Conservation (phyloP, 2,329 filamentous ascomycete species). For the Cytospora chrysosperma region DNA sequence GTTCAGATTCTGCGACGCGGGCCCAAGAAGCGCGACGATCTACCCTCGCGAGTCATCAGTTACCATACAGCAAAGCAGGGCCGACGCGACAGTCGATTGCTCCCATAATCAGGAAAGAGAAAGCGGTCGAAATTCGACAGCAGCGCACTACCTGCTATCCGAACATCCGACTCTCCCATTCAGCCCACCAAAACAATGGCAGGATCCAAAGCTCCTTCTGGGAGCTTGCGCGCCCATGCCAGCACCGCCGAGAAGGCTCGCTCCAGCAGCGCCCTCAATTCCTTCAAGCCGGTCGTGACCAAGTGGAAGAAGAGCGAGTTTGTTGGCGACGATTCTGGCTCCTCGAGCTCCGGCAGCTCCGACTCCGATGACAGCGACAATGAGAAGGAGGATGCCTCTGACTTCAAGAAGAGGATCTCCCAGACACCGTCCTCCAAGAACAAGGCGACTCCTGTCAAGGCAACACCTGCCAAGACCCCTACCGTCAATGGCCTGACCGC, state of each 20-base stretch:
- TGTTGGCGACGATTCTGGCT: constrained; percentile 24
- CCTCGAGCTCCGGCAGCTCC: constrained; percentile 32
- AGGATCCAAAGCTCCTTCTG: constrained; percentile 15
- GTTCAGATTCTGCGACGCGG: background rate
- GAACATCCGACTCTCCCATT: background rate
- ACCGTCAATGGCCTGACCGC: constrained; percentile 20
- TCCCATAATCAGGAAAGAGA: background rate
- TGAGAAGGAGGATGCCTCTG: constrained; percentile 31
- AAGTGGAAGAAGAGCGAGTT: constrained; percentile 38
- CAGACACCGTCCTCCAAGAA: constrained; percentile 23
- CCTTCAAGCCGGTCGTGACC: constrained; percentile 28
- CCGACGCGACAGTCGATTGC: background rate
- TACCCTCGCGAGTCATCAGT: background rate
- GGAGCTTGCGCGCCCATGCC: constrained; percentile 22
- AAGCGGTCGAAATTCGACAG: background rate
- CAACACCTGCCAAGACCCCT: constrained; percentile 19
- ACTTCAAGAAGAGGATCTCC: constrained; percentile 37
- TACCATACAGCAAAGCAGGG: background rate
- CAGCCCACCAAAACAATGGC: constrained; percentile 11
- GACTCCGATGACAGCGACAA: constrained; percentile 35
- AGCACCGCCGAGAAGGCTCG: constrained; percentile 21
- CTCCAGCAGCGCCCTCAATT: background rate
- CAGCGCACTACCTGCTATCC: background rate
- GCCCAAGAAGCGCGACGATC: background rate
- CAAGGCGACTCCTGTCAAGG: constrained; percentile 14